Evolutionary conservation across 768 basidiomycete species (phyloP), one percentile per base, ranked within the genome.

Genomic region (Mycena alexandri): DNA sequence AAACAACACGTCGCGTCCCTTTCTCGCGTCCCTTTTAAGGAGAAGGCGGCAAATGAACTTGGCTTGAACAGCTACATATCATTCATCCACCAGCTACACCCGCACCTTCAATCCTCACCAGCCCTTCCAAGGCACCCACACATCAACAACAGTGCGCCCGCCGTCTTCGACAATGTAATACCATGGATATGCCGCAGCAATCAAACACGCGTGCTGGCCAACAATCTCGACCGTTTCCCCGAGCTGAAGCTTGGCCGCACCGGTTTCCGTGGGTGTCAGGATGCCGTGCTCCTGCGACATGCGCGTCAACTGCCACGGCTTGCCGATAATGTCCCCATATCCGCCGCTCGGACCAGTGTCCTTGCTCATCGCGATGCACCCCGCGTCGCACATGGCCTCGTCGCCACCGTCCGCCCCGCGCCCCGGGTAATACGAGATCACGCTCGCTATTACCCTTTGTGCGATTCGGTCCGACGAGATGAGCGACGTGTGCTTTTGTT

Each of bases 41-140:
- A n/a, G n/a, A n/a, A n/a, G n/a, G 6, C 29, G 29, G 29, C 3
- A 29, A 6, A 3, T 3, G 14, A 38, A 38, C 38, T 38, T 38
- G 10, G 10, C 38, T 38, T 11, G 12, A 38, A 38, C 38, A 38
- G 29, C 29, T 29, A 29, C 29, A 29, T 6, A 29, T 29, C 29
- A 29, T 29, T n/a, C n/a, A n/a, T n/a, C n/a, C n/a, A n/a, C n/a
- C n/a, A n/a, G n/a, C 29, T 29, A 29, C 29, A 29, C 3, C 29
- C 29, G 29, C 29, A 29, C 29, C 29, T 29, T 9, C 38, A 38
- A 38, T 54, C 21, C 38, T 53, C 56, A 96, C 94, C 94, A 95
- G 0, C 93, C 94, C 78, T 95, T 96, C 92, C 93, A 94, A 9
- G 93, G 88, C 48, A 94, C 89, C 94, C 94, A 95, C 33, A 95